Evolutionary conservation across 208 protist species (phyloP), one percentile per base, ranked within the genome.

Genomic region (Kentomonas sorsogonicus): DNA sequence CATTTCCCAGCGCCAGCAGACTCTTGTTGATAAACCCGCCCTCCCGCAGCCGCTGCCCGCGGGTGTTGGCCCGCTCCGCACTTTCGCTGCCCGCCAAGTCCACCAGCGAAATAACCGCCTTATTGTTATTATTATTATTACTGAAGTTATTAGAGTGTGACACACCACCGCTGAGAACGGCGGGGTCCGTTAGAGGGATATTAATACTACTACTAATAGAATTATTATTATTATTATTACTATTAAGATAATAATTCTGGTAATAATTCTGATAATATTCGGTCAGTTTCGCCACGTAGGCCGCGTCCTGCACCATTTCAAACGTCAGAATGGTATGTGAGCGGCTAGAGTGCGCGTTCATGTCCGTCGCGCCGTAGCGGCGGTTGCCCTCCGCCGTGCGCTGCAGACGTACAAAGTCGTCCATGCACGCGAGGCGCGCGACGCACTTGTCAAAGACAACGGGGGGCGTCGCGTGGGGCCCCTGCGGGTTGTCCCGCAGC

Each of bases 21-120:
- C 87, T 95, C 16, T 77, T 60, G 67, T 98, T 97, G 66, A 98
- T 97, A 59, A 89, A 76, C 41, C 74, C 78, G 26, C 71, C 74
- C 33, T 83, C 83, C 20, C 83, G 64, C 9, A 89, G 76, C 52
- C 72, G 63, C 6, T 69, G 40, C 7, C 96, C 97, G 13, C 91
- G 80, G 0, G 95, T 94, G 64, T 92, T 79, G 26, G 81, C 69
- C 44, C 78, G 74, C 27, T 77, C 74, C 22, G 82, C 74, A 3
- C 77, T 79, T 63, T 98, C 93, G 39, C 71, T 87, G 5, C 95
- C 95, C 25, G 95, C 95, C 11, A 98, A 75, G 70, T 98, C 95
- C 20, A 94, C 88, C 23, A 97, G 55, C 39, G 69, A 79, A 20
- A 97, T 74, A 31, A 88, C 86, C 20, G 74, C 85, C 58, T 77